These are phyloP conservation scores for Acarospora socialis DNA, from an alignment of 2,329 filamentous ascomycete species.

Conservation along the genomic window DNA sequence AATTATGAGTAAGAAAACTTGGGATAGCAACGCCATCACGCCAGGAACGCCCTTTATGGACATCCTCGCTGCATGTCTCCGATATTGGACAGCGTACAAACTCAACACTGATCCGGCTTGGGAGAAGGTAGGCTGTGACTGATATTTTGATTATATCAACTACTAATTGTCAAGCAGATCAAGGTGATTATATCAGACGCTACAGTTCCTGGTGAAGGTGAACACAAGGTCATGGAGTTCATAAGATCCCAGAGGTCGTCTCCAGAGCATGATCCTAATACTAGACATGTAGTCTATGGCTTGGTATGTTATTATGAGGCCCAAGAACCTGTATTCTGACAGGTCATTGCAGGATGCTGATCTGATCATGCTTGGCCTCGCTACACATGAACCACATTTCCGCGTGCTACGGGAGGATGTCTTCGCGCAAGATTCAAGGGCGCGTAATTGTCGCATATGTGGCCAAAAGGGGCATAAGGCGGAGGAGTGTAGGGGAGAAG, in stretches of 20 bases:
- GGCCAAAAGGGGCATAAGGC: constrained; percentile 86
- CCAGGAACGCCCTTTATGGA: constrained; percentile 99
- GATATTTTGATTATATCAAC: not conserved
- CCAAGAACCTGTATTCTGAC: constrained; percentile 15
- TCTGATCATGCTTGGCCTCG: constrained; percentile 94
- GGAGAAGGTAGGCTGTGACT: constrained; percentile 45
- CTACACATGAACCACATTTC: constrained; percentile 95
- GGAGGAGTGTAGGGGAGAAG: constrained; percentile 65
- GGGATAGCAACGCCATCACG: constrained; percentile 80
- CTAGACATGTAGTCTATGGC: constrained; percentile 93
- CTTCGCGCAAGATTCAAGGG: constrained; percentile 76
- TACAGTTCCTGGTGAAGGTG: constrained; percentile 91
- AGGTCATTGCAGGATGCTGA: constrained; percentile 54
- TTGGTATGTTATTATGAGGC: constrained; percentile 31
- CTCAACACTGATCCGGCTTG: constrained; percentile 92
- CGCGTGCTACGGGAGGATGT: constrained; percentile 93
- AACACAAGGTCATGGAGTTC: constrained; percentile 99
- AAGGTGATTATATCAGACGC: constrained; percentile 99
- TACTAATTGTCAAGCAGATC: constrained; percentile 33
- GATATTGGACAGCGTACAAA: constrained; percentile 97
- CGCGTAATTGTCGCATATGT: constrained; percentile 72
- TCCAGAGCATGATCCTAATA: constrained; percentile 88
- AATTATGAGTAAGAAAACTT: constrained; percentile 66
- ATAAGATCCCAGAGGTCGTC: constrained; percentile 84
- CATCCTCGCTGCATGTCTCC: constrained; percentile 72